Evolutionary conservation across 805 yeast species (phyloP).

Genomic region (Starmerella apis): DNA sequence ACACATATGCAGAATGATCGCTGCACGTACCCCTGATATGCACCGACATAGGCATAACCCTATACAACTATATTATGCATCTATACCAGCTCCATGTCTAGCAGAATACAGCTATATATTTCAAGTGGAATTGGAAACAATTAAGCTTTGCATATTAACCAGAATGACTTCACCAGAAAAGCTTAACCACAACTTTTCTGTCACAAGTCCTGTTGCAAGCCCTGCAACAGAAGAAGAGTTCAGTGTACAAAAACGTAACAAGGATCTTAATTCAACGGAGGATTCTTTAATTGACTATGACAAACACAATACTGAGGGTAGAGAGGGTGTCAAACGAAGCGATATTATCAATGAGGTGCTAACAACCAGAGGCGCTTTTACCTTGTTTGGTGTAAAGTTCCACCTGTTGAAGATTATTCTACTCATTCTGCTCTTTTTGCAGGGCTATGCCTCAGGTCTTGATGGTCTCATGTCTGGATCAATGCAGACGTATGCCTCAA

Average conservation of each 20-base stretch:
- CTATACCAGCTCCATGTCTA: neutral
- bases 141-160: too few species aligned
- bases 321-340: slow-evolving; percentile 11
- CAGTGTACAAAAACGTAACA: neutral
- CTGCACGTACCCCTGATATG: neutral
- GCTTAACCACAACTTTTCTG: neutral
- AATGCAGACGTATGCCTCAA: slow-evolving; percentile 48
- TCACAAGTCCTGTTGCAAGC: neutral
- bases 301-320: neutral
- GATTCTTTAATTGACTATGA: neutral
- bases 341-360: slow-evolving; percentile 11
- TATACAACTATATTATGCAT: neutral
- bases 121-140: too few species aligned
- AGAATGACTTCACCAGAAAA: neutral
- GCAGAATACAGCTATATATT: neutral
- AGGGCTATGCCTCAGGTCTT: slow-evolving; percentile 50
- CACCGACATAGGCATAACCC: neutral
- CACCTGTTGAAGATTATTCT: slow-evolving; percentile 22
- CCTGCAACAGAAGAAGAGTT: neutral
- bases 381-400: slow-evolving; percentile 4
- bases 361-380: neutral
- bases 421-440: slow-evolving; percentile 43
- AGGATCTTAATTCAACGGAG: neutral
- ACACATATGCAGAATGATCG: neutral
- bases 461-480: slow-evolving; percentile 49